Conservation (phyloP, 1,284 basidiomycete genomes). For the Schizophyllum commune region DNA sequence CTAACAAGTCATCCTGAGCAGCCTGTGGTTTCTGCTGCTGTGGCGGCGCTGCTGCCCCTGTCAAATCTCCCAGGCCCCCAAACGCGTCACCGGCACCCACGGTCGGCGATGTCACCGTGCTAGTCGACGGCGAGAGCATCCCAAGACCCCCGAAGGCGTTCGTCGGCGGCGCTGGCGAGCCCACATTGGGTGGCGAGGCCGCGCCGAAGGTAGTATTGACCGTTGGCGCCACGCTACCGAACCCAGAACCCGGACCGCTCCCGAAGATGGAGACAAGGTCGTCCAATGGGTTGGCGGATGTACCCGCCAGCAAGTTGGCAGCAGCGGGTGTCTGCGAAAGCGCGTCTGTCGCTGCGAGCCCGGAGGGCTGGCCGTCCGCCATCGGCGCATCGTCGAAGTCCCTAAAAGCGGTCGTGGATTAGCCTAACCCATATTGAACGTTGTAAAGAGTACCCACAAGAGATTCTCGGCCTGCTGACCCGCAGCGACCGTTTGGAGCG, state of each 20-base stretch:
- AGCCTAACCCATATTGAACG: background rate
- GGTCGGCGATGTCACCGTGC: constrained; percentile 13
- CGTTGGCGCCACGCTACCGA: constrained; percentile 2
- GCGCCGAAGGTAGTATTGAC: background rate
- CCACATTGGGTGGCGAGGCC: background rate
- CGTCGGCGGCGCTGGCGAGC: background rate
- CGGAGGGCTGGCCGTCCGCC: constrained; percentile 55
- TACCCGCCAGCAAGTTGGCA: constrained; percentile 59
- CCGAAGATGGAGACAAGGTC: constrained; percentile 88
- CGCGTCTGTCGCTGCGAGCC: constrained; percentile 67
- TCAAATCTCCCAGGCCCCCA: constrained; percentile 8
- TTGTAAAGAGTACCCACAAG: constrained; percentile 38
- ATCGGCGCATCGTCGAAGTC: constrained; percentile 80
- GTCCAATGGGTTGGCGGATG: constrained; percentile 81
- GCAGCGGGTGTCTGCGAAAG: constrained; percentile 67
- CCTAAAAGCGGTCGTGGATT: constrained; percentile 14
- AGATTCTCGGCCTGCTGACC: constrained; percentile 92
- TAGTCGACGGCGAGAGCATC: background rate
- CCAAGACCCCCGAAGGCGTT: constrained; percentile 8
- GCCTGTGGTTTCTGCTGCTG: constrained; percentile 3
- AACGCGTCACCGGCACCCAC: constrained; percentile 11
- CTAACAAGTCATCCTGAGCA: constrained; percentile 11
- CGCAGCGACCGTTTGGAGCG: constrained; percentile 80
- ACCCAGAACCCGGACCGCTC: constrained; percentile 14
- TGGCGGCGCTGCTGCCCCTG: background rate